A percentile compares a stretch with the other conserved stretches of the same genome.
phyloP scores from a whole-genome alignment of 2,329 filamentous ascomycete species.

The Colletotrichum gloeosporioides region DNA sequence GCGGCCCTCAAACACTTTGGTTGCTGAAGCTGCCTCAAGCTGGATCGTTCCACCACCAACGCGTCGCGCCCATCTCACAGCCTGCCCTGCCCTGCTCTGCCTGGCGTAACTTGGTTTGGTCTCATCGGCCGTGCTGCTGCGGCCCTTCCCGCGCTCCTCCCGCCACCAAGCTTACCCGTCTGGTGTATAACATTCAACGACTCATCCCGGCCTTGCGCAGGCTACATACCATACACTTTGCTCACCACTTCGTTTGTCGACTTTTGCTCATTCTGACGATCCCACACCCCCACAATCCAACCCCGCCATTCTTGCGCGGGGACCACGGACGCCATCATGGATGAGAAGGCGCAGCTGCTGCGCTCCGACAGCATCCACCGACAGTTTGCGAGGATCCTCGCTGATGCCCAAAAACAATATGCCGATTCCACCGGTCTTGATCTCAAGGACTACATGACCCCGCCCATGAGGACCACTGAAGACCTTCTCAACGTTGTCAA shows the following conservation, averaged over 20 bases:
- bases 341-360: slow-evolving; percentile 1
- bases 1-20: not conserved
- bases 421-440: slow-evolving; percentile 30
- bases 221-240: not conserved
- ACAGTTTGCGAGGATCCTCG: slow-evolving; percentile 33
- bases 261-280: not conserved
- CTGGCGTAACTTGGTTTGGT: not conserved
- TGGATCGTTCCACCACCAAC: not conserved
- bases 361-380: slow-evolving; percentile 14
- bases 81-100: not conserved
- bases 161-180: not conserved
- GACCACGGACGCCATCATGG: not conserved
- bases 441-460: slow-evolving; percentile 36
- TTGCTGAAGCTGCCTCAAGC: not conserved
- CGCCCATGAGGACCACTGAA: slow-evolving; percentile 35
- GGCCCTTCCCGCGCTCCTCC: slow-evolving; percentile 11
- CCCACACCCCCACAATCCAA: not conserved
- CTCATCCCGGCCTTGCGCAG: not conserved
- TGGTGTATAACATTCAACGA: not conserved
- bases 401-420: slow-evolving; percentile 38
- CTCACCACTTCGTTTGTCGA: not conserved
- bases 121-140: not conserved
- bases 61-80: not conserved
- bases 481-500: slow-evolving; percentile 37
- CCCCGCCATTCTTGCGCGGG: not conserved